phyloP scores from a whole-genome alignment of 148 eudicot genomes.

The Persicaria maculosa region DNA sequence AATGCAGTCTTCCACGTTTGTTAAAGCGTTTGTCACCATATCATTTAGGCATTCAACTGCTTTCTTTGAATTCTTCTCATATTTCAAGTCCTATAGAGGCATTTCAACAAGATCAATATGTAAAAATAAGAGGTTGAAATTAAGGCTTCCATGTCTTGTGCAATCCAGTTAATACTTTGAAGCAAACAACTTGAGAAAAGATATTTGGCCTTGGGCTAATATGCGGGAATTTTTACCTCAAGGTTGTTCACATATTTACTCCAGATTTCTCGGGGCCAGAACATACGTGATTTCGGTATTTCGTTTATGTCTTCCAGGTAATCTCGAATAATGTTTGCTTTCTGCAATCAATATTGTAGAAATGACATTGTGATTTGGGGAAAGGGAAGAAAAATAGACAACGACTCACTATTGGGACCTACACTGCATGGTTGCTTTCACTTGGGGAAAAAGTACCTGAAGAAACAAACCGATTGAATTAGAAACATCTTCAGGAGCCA shows the following conservation, averaged over 20 bases:
- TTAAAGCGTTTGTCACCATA: constrained; percentile 87
- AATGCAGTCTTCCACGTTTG: constrained; percentile 75
- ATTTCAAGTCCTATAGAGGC: constrained; percentile 63
- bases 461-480: constrained; percentile 94
- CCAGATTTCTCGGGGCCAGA: constrained; percentile 98
- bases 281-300: constrained; percentile 96
- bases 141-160: neutral
- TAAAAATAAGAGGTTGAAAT: neutral
- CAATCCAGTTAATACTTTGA: neutral
- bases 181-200: too few species aligned
- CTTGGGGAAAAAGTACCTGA: constrained; percentile 47
- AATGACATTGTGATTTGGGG: neutral
- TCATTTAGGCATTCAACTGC: constrained; percentile 94
- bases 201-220: too few species aligned
- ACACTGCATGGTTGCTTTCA: neutral
- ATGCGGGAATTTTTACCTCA: constrained; percentile 43
- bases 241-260: constrained; percentile 81
- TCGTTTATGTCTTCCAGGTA: constrained; percentile 94
- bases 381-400: neutral
- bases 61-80: constrained; percentile 71
- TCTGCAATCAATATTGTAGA: constrained; percentile 39
- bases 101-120: constrained; percentile 13
- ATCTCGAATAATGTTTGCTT: constrained; percentile 86
- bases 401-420: neutral
- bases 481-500: constrained; percentile 52